A percentile compares a stretch with the other conserved stretches of the same genome.
phyloP scores from a whole-genome alignment of 179 eudicot species.

The Actinidia arguta region DNA sequence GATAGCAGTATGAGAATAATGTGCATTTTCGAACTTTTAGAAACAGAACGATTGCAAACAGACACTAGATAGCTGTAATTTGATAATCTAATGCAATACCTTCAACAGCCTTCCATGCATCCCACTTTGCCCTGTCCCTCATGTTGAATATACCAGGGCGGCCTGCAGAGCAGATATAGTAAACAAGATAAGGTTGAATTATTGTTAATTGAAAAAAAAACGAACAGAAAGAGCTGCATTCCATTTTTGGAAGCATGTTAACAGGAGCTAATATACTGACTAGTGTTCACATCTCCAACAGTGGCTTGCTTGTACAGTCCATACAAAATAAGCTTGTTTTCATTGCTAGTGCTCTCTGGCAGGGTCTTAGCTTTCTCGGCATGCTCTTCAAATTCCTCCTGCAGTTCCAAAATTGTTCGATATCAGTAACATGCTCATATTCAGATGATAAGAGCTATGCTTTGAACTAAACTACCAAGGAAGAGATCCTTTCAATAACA shows the following conservation, averaged over 20 bases:
- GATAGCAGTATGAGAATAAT: not conserved
- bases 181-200: not conserved
- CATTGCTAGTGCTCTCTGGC: conserved; percentile 62
- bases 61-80: too few species aligned
- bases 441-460: too few species aligned
- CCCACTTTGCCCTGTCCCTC: conserved; percentile 91
- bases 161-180: conserved; percentile 39
- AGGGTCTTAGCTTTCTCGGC: conserved; percentile 82
- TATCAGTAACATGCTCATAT: not conserved
- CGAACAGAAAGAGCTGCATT: not conserved
- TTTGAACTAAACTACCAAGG: not conserved
- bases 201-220: not conserved
- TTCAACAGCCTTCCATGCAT: conserved; percentile 93
- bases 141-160: conserved; percentile 88
- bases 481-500: not conserved
- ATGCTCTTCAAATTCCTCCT: conserved; percentile 89
- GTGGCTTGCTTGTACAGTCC: conserved; percentile 94
- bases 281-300: conserved; percentile 75
- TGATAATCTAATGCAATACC: conserved; percentile 39
- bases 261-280: conserved; percentile 45
- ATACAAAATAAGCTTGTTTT: conserved; percentile 78
- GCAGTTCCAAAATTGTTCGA: conserved; percentile 3
- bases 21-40: not conserved
- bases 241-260: not conserved
- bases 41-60: not conserved